Evolutionary conservation across 1,139 yeast genomes (phyloP).

Genomic region (Protomyces inouyei): DNA sequence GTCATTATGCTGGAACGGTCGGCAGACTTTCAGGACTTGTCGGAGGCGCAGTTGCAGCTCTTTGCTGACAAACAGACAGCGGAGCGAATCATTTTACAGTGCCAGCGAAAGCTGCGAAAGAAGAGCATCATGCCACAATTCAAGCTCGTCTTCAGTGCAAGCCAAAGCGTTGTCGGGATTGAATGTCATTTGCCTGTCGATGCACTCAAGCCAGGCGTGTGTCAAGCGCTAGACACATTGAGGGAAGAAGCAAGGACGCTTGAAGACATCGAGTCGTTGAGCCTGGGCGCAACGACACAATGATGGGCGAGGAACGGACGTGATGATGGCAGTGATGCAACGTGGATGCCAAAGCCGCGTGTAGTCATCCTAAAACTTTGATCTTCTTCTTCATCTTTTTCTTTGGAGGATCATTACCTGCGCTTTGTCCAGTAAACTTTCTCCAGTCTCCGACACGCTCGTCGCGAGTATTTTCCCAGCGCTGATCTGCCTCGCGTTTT

Average conservation of each 20-base stretch:
- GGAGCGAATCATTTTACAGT: neutral
- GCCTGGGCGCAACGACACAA: too few relatives aligned
- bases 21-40: neutral
- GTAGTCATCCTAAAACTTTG: conserved; percentile 18
- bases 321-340: too few relatives aligned
- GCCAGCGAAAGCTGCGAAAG: neutral
- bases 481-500: conserved; percentile 42
- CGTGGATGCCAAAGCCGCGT: neutral
- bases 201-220: neutral
- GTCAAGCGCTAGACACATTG: neutral
- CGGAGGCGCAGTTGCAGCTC: neutral
- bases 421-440: conserved; percentile 45
- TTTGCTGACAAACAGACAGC: neutral
- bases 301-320: too few relatives aligned
- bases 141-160: neutral
- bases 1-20: neutral
- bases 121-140: neutral
- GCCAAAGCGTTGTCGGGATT: neutral
- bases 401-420: conserved; percentile 28
- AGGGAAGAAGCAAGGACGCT: neutral
- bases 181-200: neutral
- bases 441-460: conserved; percentile 61
- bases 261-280: neutral
- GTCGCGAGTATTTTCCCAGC: conserved; percentile 64
- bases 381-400: conserved; percentile 41